These are phyloP conservation scores for Claviceps africana DNA, from an alignment of 2,329 filamentous ascomycete genomes.

Conservation along the genomic window DNA sequence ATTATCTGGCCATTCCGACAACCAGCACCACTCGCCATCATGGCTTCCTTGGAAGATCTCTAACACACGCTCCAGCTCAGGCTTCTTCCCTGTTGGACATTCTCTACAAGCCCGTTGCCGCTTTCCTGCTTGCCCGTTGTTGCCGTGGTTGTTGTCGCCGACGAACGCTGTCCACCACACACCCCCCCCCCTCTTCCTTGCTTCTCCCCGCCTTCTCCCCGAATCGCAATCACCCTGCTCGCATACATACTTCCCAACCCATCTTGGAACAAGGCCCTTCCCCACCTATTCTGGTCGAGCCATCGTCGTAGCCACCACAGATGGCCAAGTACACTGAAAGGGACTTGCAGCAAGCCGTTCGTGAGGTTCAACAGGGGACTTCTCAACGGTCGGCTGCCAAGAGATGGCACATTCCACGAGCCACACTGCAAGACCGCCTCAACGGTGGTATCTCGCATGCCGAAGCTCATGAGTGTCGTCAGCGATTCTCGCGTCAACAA, in stretches of 20 bases:
- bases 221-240: conserved; percentile 1
- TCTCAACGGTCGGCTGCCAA: conserved; percentile 8
- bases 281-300: not conserved
- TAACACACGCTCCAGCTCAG: conserved; percentile 6
- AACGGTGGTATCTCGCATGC: conserved; percentile 8
- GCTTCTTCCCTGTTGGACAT: conserved; percentile 7
- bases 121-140: not conserved
- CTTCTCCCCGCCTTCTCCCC: not conserved
- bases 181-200: not conserved
- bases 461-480: conserved; percentile 7
- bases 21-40: conserved; percentile 3
- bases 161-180: not conserved
- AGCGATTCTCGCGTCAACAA: conserved; percentile 8
- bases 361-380: conserved; percentile 8
- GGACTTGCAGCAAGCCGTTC: conserved; percentile 8
- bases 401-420: conserved; percentile 7
- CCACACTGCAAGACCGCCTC: conserved; percentile 7
- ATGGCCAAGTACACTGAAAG: conserved; percentile 8
- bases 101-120: conserved; percentile 4
- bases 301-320: conserved; percentile 1
- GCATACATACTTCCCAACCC: not conserved
- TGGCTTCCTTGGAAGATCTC: conserved; percentile 6
- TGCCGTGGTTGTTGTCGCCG: not conserved
- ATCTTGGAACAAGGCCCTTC: not conserved
- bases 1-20: conserved; percentile 6